These are phyloP conservation scores for Boletus subparvulus DNA, from an alignment of 768 basidiomycete species.

Conservation along the genomic window DNA sequence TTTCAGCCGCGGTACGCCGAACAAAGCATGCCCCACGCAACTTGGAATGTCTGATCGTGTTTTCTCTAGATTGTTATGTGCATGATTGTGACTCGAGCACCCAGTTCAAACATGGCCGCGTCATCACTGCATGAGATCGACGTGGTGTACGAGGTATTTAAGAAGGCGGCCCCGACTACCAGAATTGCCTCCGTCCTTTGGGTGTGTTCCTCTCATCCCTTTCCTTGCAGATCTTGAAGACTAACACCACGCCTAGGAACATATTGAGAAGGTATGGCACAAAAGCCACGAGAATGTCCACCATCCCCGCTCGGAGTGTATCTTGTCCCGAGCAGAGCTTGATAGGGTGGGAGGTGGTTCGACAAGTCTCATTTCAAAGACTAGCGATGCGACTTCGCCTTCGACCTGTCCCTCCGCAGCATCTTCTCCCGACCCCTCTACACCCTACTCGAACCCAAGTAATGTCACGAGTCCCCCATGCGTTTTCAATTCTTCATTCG, in stretches of 20 bases:
- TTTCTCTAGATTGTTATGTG: conserved; percentile 55
- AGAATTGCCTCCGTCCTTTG: conserved; percentile 46
- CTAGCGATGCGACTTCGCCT: conserved; percentile 2
- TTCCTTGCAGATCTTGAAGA: neutral
- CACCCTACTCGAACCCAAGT: conserved; percentile 12
- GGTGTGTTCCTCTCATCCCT: conserved; percentile 30
- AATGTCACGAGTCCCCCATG: neutral
- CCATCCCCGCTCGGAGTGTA: conserved; percentile 24
- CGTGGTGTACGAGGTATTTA: conserved; percentile 43
- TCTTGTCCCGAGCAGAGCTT: conserved; percentile 45
- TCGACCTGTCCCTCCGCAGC: conserved; percentile 4
- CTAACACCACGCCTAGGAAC: conserved; percentile 30
- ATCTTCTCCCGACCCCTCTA: conserved; percentile 14
- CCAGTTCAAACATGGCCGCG: conserved; percentile 46
- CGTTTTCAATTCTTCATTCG: conserved; percentile 3
- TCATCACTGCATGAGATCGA: conserved; percentile 51
- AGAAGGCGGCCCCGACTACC: conserved; percentile 45
- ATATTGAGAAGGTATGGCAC: conserved; percentile 40
- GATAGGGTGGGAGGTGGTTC: conserved; percentile 54
- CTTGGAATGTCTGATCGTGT: neutral
- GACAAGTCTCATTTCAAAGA: conserved; percentile 42
- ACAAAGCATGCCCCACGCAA: neutral
- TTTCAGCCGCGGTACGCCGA: conserved; percentile 60
- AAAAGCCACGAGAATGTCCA: conserved; percentile 46
- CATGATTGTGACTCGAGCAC: conserved; percentile 50